Evolutionary conservation across 1,284 basidiomycete species (phyloP).

Genomic region (Entoloma clypeatum): DNA sequence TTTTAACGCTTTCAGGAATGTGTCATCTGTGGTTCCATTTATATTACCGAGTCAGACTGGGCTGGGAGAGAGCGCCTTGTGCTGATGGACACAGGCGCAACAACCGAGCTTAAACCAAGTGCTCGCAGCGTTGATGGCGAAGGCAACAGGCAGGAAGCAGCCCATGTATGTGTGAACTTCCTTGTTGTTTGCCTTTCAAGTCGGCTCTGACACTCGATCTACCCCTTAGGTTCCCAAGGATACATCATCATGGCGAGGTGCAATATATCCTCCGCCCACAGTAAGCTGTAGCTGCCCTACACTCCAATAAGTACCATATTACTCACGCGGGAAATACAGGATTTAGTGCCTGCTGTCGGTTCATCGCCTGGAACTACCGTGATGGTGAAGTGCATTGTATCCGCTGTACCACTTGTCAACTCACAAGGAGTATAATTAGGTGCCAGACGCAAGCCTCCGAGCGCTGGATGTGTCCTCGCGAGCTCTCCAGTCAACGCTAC

Average conservation of each 20-base stretch:
- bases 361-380: background rate
- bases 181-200: background rate
- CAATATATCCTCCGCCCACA: background rate
- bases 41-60: constrained; percentile 50
- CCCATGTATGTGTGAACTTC: constrained; percentile 9
- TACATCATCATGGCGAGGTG: background rate
- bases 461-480: constrained; percentile 22
- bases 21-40: constrained; percentile 66
- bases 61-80: constrained; percentile 49
- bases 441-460: constrained; percentile 1
- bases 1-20: constrained; percentile 54
- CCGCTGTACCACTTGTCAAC: background rate
- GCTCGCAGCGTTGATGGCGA: background rate
- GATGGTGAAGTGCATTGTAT: background rate
- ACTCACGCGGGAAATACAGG: constrained; percentile 2
- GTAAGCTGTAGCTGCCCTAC: constrained; percentile 3
- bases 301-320: background rate
- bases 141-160: constrained; percentile 2
- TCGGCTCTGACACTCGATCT: background rate
- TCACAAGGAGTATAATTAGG: constrained; percentile 8
- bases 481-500: constrained; percentile 54
- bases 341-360: constrained; percentile 2
- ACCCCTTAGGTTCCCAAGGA: background rate
- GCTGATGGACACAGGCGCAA: constrained; percentile 21
- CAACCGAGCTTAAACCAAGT: constrained; percentile 1